Evolutionary conservation across 331 rosid species (phyloP).

Genomic region (Erythrophleum ivorense): DNA sequence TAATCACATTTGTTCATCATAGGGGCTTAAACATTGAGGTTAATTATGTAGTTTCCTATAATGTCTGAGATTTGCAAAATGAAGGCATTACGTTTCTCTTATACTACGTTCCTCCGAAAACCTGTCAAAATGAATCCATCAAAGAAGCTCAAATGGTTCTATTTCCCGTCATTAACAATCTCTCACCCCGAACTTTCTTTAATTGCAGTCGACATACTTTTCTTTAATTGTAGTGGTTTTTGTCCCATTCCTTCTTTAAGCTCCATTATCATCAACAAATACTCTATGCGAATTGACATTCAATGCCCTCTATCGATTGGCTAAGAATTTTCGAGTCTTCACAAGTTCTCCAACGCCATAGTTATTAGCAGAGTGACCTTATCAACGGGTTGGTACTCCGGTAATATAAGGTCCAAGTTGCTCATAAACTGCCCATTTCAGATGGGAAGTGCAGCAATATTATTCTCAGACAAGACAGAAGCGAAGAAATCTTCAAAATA

Average conservation of each 20-base stretch:
- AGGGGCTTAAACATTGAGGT: too few species aligned
- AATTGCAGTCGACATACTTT: not conserved
- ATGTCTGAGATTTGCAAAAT: too few species aligned
- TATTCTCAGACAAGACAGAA: conserved; percentile 68
- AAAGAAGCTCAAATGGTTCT: conserved; percentile 75
- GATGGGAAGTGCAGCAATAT: conserved; percentile 83
- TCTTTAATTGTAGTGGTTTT: conserved; percentile 10
- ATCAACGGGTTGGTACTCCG: conserved; percentile 78
- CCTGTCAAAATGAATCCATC: conserved; percentile 61
- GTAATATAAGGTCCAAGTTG: conserved; percentile 63
- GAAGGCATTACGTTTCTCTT: not conserved
- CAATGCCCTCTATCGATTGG: conserved; percentile 64
- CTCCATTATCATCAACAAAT: conserved; percentile 69
- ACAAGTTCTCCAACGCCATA: conserved; percentile 62
- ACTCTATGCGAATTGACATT: conserved; percentile 65
- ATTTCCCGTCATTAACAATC: conserved; percentile 73
- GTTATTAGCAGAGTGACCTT: conserved; percentile 79
- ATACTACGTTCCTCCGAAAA: conserved; percentile 76
- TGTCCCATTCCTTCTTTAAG: conserved; percentile 76
- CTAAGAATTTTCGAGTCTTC: conserved; percentile 52
- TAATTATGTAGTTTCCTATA: too few species aligned
- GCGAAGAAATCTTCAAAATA: conserved; percentile 62
- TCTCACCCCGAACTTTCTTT: conserved; percentile 68
- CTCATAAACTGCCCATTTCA: conserved; percentile 73
- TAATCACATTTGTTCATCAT: too few species aligned